These are phyloP conservation scores for Alisma plantagoaquatica DNA, from an alignment of 106 monocot genomes.

Conservation along the genomic window DNA sequence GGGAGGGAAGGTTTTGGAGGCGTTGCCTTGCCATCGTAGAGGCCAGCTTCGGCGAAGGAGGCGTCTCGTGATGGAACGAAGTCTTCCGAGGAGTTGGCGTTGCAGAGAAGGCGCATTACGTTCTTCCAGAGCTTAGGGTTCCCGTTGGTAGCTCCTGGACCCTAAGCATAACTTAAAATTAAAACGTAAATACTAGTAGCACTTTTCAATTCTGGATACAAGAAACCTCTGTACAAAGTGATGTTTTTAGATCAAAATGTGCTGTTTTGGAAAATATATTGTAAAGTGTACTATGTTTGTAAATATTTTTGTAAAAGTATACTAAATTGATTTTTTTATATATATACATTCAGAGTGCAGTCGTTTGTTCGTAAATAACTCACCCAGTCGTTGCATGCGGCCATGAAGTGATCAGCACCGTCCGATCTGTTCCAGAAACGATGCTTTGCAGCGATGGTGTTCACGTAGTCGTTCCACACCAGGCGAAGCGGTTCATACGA, in stretches of 20 bases:
- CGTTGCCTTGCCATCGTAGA: constrained; percentile 23
- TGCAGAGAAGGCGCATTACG: constrained; percentile 67
- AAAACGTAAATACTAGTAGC: neutral
- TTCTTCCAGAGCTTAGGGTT: constrained; percentile 32
- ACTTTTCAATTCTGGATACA: no score
- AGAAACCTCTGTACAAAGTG: no score
- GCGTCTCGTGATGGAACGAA: constrained; percentile 54
- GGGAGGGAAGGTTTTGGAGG: neutral
- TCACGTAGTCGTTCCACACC: constrained; percentile 34
- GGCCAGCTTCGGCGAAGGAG: constrained; percentile 54
- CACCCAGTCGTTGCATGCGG: constrained; percentile 60
- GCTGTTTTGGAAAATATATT: no score
- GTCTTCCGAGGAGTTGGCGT: constrained; percentile 83
- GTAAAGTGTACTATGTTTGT: no score
- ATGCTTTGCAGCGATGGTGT: constrained; percentile 24
- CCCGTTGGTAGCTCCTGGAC: constrained; percentile 13
- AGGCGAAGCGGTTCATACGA: constrained; percentile 27
- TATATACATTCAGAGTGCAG: no score
- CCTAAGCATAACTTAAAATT: constrained; percentile 3
- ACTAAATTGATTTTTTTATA: no score
- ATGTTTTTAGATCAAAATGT: no score
- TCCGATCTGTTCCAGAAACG: constrained; percentile 52
- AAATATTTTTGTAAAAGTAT: no score
- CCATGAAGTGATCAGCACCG: constrained; percentile 77
- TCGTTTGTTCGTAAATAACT: no score